Base-by-base conservation (phyloP, 2,329 filamentous ascomycete species). In the Fusarium globosum region DNA sequence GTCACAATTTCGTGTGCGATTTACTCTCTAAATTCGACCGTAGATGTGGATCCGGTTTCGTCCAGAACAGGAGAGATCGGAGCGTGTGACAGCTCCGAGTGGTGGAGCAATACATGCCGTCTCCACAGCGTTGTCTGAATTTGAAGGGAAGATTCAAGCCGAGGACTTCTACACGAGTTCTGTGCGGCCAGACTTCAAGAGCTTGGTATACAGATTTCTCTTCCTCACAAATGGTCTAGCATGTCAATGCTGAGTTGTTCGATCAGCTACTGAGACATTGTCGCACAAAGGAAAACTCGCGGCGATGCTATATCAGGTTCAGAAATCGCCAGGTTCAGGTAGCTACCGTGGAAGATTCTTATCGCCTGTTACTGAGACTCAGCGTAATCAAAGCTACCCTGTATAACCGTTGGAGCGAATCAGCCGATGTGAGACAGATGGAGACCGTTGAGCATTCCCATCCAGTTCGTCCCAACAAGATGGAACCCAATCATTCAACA, bases 331-430 rank as follows among this genome's bases (percentile, higher is more conserved):
- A 15, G 8, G 6, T 8, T 26, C 8, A 39, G 10, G 4, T 4
- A 28, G 3, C 18, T 16, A 6, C 1, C 2, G 1, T 9, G 1
- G 18, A 9, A 39, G 6, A 28, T 7, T 4, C 5, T n/a, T 3
- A 7, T 18, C 2, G 9, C 15, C 6, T 53, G 0, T 12, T 16
- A 14, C 11, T 13, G 0, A 39, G 10, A 4, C n/a, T 14, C 10
- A 28, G 15, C 2, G 13, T 5, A 20, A 53, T n/a, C 4, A n/a
- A 7, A n/a, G 6, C 14, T 53, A 28, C 20, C 23, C 20, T 28
- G 51, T 5, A 39, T 5, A 1, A 7, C 15, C 13, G 2, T 15
- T 10, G 2, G 16, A 3, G 0, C 11, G 20, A 28, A 15, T 5
- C 7, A 21, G 4, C 5, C 9, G 4, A 4, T n/a, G 10, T 18